Evolutionary conservation across 306 rosid species (phyloP).

Genomic region (Prunus davidiana): DNA sequence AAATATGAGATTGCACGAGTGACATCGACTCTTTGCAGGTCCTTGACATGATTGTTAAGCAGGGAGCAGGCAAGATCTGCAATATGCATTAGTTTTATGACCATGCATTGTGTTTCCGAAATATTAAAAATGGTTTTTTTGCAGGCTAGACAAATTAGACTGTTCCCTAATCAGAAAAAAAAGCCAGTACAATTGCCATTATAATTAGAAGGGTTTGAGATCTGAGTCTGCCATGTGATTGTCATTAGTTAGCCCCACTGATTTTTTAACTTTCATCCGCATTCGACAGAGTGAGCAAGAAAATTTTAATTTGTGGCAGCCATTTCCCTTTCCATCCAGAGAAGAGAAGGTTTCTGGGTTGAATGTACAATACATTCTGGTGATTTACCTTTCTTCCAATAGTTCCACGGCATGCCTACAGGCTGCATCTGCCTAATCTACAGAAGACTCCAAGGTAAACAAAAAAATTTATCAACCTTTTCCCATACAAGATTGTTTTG

Average conservation of each 20-base stretch:
- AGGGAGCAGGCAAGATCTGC: conserved; percentile 6
- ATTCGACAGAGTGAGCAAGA: background rate
- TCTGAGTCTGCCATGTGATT: background rate
- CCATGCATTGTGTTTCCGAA: background rate
- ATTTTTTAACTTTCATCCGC: background rate
- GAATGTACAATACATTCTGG: background rate
- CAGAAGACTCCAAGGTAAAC: background rate
- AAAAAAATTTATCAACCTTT: background rate
- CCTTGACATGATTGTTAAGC: background rate
- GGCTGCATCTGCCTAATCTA: background rate
- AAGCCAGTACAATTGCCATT: background rate
- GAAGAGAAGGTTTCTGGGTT: background rate
- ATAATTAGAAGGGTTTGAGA: no score
- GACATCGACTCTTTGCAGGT: background rate
- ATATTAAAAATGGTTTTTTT: no score
- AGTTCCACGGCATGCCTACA: background rate
- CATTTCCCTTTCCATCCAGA: background rate
- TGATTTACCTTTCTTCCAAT: background rate
- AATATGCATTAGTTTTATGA: background rate
- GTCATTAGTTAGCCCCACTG: background rate
- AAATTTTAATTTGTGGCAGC: background rate
- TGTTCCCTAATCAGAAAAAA: background rate
- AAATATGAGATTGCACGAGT: background rate
- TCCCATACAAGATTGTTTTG: background rate
- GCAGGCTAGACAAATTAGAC: no score